Evolutionary conservation across 192 early-diverging fungal species (phyloP), one percentile per base, ranked within the genome.

Genomic region (Entophlyctis luteolus): DNA sequence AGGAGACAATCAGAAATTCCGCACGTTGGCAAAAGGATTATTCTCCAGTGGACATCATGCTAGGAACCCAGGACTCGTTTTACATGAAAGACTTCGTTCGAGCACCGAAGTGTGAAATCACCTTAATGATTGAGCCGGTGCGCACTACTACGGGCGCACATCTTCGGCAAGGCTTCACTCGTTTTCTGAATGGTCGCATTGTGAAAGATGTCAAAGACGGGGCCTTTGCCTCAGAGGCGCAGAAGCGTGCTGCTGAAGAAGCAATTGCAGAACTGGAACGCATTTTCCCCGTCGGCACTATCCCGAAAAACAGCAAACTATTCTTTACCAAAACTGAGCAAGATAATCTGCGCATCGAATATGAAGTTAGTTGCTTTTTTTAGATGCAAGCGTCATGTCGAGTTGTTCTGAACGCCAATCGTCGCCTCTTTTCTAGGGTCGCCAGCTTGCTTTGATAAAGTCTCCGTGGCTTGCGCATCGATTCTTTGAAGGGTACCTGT

Each of bases 81-180:
- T 70, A 66, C 45, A 59, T 59, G 36, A 35, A 59, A 22, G 58
- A 67, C 38, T 52, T 76, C 6, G 48, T 71, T 3, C 25, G 62
- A 3, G 33, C 52, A 20, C 42, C 62, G 25, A 37, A 45, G 16
- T 27, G 48, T 23, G 70, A 71, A 36, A 29, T 71, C 29, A 66
- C 65, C 8, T 50, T 72, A 4, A 22, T 50, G 0, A 38, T 72
- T 28, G 50, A 69, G 39, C 68, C 78, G 2, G 66, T 74, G 2
- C 76, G 79, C 8, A 52, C 68, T 37, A 81, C 76, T 18, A 72
- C 75, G 36, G 79, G 79, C 10, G 49, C 76, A 10, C 80, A 81
- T 59, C 39, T 81, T 8, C 74, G 76, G 4, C 73, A 79, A 37
- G 80, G 80, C 1, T 76, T 81, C 55, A 42, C 79, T 23, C 60